Base-by-base conservation (phyloP, 305 asterid genomes). In the Fraxinus sp. region DNA sequence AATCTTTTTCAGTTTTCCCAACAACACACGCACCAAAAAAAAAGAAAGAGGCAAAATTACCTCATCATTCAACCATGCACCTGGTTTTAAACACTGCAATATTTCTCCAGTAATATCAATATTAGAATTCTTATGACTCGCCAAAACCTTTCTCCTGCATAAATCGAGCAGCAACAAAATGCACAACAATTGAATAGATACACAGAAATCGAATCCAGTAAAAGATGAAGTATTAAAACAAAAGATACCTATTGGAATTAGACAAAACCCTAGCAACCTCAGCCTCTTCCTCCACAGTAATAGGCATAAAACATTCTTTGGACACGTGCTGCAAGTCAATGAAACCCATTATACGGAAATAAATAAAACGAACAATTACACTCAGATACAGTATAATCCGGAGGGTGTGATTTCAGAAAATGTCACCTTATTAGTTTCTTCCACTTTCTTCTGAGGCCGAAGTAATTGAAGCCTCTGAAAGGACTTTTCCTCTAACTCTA, bases 11-110 rank as follows among this genome's bases (percentile, higher is more conserved):
- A 37, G 72, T 37, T 66, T 75, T 68, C 73, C 75, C 43, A 76
- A 64, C 13, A 64, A 16, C 26, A n/a, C 7, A 6, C 1, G 0
- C n/a, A 11, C 5, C 5, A 43, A 43, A 33, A 33, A 33, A 33
- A 33, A 33, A 32, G 4, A 32, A 32, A 32, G 4, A 3, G 4
- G 4, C 33, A 32, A 33, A 33, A n/a, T 62, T 43, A 95, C 98
- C 94, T 95, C 98, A 82, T 93, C 97, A 83, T 93, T 95, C 86
- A 95, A 92, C 98, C 98, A 95, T 28, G 86, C 89, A 75, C 90
- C 82, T 1, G 90, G 91, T 77, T 84, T 83, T 91, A 95, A 90
- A 87, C 98, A 93, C 89, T 86, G 97, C 71, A 93, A 79, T 57
- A 73, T 83, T 75, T 89, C 95, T 81, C 92, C 98, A 79, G 91